Evolutionary conservation across 768 basidiomycete genomes (phyloP), one percentile per base, ranked within the genome.

Genomic region (Calocera cornea): DNA sequence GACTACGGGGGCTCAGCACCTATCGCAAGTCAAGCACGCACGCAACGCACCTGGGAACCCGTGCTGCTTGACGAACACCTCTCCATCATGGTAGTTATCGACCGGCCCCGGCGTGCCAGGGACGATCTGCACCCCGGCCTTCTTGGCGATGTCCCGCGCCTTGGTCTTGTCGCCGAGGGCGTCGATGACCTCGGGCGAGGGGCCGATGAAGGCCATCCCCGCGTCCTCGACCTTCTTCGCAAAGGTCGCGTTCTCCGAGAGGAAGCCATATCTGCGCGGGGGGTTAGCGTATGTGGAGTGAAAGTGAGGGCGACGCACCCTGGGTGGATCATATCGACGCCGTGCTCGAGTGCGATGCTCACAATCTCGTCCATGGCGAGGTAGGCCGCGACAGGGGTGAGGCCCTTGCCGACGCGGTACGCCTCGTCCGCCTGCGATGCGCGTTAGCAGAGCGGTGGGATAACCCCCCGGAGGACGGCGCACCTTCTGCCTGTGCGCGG

Each of bases 251-350:
- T 98, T 98, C 79, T 99, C 97, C 64, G 94, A 91, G 49, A 99
- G 82, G 83, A 99, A 99, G 66, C 95, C 95, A 75, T 98, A 98
- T 67, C 94, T 95, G 72, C 16, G 38, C 14, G 1, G 31, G 65
- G 65, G 19, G 64, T 33, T 41, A 33, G 44, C 17, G 16, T 22
- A 24, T 14, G 65, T 38, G 34, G 40, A 54, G 38, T n/a, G 65
- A 12, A 36, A 34, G 34, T 44, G 67, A 14, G 10, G 31, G 31
- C 10, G 29, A 77, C 82, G 74, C 72, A 93, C 92, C 95, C 94
- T 12, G 94, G 97, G 78, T 98, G 97, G 75, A 99, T 98, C 97
- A 99, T 98, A 76, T 97, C 95, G 29, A 99, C 97, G 29, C 92
- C 95, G 77, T 98, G 94, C 78, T 98, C 95, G 49, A 98, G 83